Evolutionary conservation across 164 flowering plant genomes (phyloP), one percentile per base, ranked within the genome.

Genomic region (Umbellularia californica): DNA sequence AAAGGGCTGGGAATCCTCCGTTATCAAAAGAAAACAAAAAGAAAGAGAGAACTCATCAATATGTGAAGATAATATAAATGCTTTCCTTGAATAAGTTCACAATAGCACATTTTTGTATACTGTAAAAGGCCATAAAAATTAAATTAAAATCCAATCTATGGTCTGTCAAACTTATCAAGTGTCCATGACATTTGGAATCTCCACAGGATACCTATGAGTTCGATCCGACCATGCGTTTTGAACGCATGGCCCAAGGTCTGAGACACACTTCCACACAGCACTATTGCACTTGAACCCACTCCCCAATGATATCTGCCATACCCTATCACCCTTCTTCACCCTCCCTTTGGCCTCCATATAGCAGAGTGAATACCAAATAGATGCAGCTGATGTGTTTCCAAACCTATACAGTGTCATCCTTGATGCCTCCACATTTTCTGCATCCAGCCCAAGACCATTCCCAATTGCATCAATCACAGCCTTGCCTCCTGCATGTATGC

Each of bases 401-500:
- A 76, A 76, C 51, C 75, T 64, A 58, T 76, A 68, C 12, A 76
- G 78, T 19, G 75, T 76, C 78, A 76, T 76, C 75, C 74, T 63
- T 17, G 78, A 76, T 7, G 78, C 74, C 64, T 76, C 78, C 22
- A 76, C 74, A 23, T 70, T 47, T 13, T 70, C 74, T 27, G 58
- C 47, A 20, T 55, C 20, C n/a, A 76, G 64, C 74, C 70, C 58
- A 14, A 76, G 74, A 7, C 60, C 70, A 52, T 70, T 50, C 65
- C 65, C 70, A 1, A 76, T 63, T 25, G 65, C 74, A 58, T 76
- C 78, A 60, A 76, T 76, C 70, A 76, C 74, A 20, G 78, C 74
- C 23, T 74, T 55, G 5, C 78, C 78, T n/a, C 78, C 78, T 17
- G 74, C 78, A 20, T 76, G 78, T 22, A 76, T 76, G 74, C 78